phyloP scores from a whole-genome alignment of 805 yeast genomes.

The Soucietia sequanensis region DNA sequence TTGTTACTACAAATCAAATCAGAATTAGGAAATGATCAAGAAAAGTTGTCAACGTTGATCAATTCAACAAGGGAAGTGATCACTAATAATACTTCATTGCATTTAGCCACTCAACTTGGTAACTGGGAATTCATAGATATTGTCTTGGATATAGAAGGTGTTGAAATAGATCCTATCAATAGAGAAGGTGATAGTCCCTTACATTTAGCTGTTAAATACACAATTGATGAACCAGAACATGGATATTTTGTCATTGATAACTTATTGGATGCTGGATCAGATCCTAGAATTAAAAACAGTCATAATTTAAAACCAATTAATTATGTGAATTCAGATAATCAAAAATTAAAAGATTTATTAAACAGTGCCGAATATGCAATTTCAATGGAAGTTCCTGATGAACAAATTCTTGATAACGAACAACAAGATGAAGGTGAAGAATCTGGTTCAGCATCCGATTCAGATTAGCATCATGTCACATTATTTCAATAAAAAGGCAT shows the following conservation, averaged over 20 bases:
- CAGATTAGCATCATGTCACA: constrained; percentile 27
- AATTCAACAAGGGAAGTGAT: constrained; percentile 68
- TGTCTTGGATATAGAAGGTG: constrained; percentile 82
- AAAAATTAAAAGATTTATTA: constrained; percentile 57
- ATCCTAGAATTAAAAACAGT: constrained; percentile 50
- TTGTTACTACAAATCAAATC: constrained; percentile 58
- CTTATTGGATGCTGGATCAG: constrained; percentile 88
- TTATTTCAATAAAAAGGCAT: no score
- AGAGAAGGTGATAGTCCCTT: constrained; percentile 86
- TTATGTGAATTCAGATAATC: constrained; percentile 54
- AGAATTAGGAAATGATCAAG: constrained; percentile 39
- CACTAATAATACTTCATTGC: constrained; percentile 77
- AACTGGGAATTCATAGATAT: constrained; percentile 82
- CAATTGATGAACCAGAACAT: constrained; percentile 79
- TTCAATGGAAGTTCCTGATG: constrained; percentile 31
- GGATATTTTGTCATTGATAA: constrained; percentile 77
- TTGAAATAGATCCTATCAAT: constrained; percentile 82
- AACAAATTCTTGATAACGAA: constrained; percentile 26
- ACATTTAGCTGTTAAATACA: constrained; percentile 78
- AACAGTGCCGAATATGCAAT: constrained; percentile 84
- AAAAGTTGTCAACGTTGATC: constrained; percentile 47
- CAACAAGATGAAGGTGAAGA: constrained; percentile 39
- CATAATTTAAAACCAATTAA: constrained; percentile 75
- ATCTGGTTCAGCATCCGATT: constrained; percentile 29
- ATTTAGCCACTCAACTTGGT: constrained; percentile 78